Base-by-base conservation (phyloP, 306 rosid species). In the Bauhinia variegata region DNA sequence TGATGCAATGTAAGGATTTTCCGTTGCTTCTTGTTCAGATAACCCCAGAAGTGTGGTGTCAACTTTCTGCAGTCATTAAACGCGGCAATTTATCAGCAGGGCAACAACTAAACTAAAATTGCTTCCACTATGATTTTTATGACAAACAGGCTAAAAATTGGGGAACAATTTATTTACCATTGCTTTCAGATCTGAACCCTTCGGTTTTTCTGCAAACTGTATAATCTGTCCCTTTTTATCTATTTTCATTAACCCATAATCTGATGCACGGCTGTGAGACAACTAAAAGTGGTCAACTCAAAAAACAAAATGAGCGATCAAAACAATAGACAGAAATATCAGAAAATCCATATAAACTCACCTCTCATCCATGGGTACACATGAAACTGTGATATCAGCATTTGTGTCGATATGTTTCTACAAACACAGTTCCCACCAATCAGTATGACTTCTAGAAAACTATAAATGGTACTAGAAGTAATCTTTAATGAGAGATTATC, bases 371-470 rank as follows among this genome's bases (percentile, higher is more conserved):
- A 92, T 87, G 46, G 98, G 92, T 10, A 92, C 72, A 58, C 98
- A 92, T 18, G 98, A 92, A 59, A 92, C 98, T 18, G 98, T 89
- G 71, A 92, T 89, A 80, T 92, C 96, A 31, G 98, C 98, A 77
- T 89, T 79, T 28, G 98, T 79, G 79, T 92, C 98, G 1, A 92
- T 75, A 70, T 92, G 98, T 63, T 71, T 89, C 97, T 89, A 88
- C 76, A 83, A 60, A 43, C 19, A 60, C 50, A 60, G 38, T 12
- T 14, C 48, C 67, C 75, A 62, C 23, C 50, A 36, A 48, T 67
- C 65, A 36, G 36, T 15, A 36, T 36, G 64, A 62, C 41, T 69
- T 74, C 49, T 13, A 41, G 31, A 46, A 65, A 50, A 39, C 30
- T 43, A 13, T 15, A 55, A 51, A n/a, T 1, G 6, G 53, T 36